A percentile compares a stretch with the other conserved stretches of the same genome.
Evolutionary conservation across 805 yeast genomes (phyloP).

Genomic region (Starmerella davenportii): DNA sequence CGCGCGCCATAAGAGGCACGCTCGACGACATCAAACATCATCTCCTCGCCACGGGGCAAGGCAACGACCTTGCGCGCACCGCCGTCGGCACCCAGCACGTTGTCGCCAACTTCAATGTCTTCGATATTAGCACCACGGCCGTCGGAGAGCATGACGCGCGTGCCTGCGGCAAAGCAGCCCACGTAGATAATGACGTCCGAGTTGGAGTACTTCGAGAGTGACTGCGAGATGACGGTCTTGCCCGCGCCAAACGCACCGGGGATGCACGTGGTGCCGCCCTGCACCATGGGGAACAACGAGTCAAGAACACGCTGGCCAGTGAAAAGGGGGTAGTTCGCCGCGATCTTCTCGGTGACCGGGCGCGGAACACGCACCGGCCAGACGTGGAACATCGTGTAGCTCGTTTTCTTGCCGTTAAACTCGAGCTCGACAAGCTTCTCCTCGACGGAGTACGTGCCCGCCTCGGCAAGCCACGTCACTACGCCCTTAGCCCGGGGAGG

Average conservation of each 20-base stretch:
- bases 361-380: conserved; percentile 99
- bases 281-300: conserved; percentile 95
- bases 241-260: conserved; percentile 99
- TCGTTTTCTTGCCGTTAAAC: conserved; percentile 67
- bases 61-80: conserved; percentile 25
- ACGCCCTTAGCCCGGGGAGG: conserved; percentile 99
- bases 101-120: conserved; percentile 25
- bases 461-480: conserved; percentile 67
- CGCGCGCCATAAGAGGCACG: conserved; percentile 9
- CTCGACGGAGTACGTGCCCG: conserved; percentile 82
- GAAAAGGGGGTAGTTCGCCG: conserved; percentile 86
- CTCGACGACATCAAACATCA: conserved; percentile 27
- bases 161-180: conserved; percentile 29
- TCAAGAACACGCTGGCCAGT: conserved; percentile 99
- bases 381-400: conserved; percentile 88
- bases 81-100: conserved; percentile 31
- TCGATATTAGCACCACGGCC: conserved; percentile 26
- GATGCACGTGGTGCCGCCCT: conserved; percentile 99
- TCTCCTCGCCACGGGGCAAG: conserved; percentile 29
- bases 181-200: conserved; percentile 92
- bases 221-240: conserved; percentile 94
- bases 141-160: conserved; percentile 29
- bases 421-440: conserved; percentile 85
- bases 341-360: conserved; percentile 84
- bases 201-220: conserved; percentile 90